These are phyloP conservation scores for Lasiosphaeriaceae sp. DNA, from an alignment of 495 filamentous ascomycete genomes.

Conservation along the genomic window DNA sequence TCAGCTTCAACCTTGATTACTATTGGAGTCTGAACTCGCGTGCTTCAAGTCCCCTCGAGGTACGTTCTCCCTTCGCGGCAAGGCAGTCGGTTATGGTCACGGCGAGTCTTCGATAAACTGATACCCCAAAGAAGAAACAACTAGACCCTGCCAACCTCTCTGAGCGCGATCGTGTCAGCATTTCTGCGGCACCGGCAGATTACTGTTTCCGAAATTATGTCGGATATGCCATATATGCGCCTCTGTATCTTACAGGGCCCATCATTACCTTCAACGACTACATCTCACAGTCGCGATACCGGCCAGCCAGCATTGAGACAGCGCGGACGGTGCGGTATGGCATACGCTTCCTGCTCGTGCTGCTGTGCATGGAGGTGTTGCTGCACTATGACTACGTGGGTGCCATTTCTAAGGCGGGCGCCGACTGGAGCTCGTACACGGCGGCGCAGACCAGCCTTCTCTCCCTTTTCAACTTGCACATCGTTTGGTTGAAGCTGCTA, in stretches of 20 bases:
- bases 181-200: slow-evolving; percentile 64
- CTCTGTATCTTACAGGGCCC: slow-evolving; percentile 87
- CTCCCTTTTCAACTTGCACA: slow-evolving; percentile 92
- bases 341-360: slow-evolving; percentile 72
- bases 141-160: slow-evolving; percentile 80
- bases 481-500: slow-evolving; percentile 97
- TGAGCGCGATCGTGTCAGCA: slow-evolving; percentile 77
- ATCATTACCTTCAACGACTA: slow-evolving; percentile 99
- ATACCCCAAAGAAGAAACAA: slow-evolving; percentile 93
- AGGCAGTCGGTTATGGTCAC: no score
- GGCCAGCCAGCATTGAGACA: slow-evolving; percentile 59
- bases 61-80: slow-evolving; percentile 40
- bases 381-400: slow-evolving; percentile 93
- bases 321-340: slow-evolving; percentile 71
- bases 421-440: slow-evolving; percentile 77
- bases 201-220: slow-evolving; percentile 82
- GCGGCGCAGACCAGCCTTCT: slow-evolving; percentile 86
- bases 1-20: slow-evolving; percentile 97
- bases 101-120: slow-evolving; percentile 37
- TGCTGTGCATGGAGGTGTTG: slow-evolving; percentile 90
- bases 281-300: slow-evolving; percentile 75
- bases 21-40: slow-evolving; percentile 80
- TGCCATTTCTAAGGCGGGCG: slow-evolving; percentile 80
- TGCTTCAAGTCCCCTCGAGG: slow-evolving; percentile 73
- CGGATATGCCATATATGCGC: slow-evolving; percentile 85